Percentiles rank a stretch among this genome's conserved stretches.
Evolutionary conservation across 129 eudicot species (phyloP).

Genomic region (Artemisia argyi): DNA sequence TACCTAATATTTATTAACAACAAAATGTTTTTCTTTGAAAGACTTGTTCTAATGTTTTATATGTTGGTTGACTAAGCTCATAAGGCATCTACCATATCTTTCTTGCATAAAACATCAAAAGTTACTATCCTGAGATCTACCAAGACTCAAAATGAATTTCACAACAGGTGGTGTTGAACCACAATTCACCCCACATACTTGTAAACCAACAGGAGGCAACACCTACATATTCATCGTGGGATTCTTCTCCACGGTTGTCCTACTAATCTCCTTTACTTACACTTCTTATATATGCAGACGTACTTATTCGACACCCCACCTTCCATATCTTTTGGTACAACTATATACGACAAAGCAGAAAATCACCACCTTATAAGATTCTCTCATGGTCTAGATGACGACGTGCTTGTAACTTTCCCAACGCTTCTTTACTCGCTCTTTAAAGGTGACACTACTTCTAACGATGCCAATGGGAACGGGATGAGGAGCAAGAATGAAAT

Average conservation of each 20-base stretch:
- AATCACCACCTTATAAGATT: too few relatives aligned
- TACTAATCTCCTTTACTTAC: constrained; percentile 3
- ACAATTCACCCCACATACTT: background rate
- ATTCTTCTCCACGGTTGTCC: constrained; percentile 5
- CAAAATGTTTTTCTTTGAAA: background rate
- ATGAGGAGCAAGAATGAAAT: too few relatives aligned
- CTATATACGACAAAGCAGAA: too few relatives aligned
- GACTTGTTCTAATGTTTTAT: background rate
- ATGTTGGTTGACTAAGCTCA: constrained; percentile 11
- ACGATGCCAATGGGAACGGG: too few relatives aligned
- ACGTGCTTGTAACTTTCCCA: too few relatives aligned
- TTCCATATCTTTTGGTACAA: too few relatives aligned
- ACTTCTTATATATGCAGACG: too few relatives aligned
- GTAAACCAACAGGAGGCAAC: background rate
- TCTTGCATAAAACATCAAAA: constrained; percentile 16
- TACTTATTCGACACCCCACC: too few relatives aligned
- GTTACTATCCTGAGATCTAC: background rate
- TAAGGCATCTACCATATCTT: constrained; percentile 17
- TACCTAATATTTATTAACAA: background rate
- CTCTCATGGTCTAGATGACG: too few relatives aligned
- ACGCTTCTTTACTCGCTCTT: too few relatives aligned
- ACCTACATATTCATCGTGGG: constrained; percentile 10
- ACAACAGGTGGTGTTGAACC: constrained; percentile 5
- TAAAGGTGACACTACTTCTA: too few relatives aligned
- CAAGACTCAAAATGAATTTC: constrained; percentile 18